Base-by-base conservation (phyloP, 1,284 basidiomycete species). In the Ganoderma meredithae region DNA sequence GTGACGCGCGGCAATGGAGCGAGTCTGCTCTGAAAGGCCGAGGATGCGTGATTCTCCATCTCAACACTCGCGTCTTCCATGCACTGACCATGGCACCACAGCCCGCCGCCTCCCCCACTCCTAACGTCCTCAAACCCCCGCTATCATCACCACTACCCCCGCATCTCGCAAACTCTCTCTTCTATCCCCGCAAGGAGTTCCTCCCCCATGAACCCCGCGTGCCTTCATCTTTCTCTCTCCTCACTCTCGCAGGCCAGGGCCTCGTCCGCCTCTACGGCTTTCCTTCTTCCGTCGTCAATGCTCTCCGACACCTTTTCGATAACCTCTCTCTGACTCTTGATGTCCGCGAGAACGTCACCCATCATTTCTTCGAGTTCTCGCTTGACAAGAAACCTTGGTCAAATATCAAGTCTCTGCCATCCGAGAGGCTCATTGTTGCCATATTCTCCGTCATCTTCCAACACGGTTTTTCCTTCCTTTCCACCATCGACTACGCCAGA, bases 401-500 rank as follows among this genome's bases (percentile, higher is more conserved):
- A 44, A 88, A 83, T 72, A 80, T 90, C 62, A 93, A 91, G 82
- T 88, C 83, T 72, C 79, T 87, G 63, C 79, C 82, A 40, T 85
- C 90, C 33, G 92, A 94, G 78, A 88, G 86, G 71, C 85, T 94
- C 67, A 81, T 94, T 59, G 79, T 93, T 67, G 86, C 90, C 72
- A 85, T 94, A 65, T 77, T 94, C 64, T 79, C 85, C 53, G 80
- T 89, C 71, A 81, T 94, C 56, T 87, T 90, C 74, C 84, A 86
- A 66, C 85, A 85, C 76, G 89, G 89, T 55, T 91, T 88, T 74
- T 80, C 80, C 36, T 90, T 89, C 73, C 80, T 93, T 19, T 91
- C 91, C 25, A 86, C 85, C 44, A 83, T 94, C 71, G 91, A 93
- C 78, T 94, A 93, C 76, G 92, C 91, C 25, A 84, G 90, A 65